These are phyloP conservation scores for Fusarium albosuccineum DNA, from an alignment of 2,329 filamentous ascomycete genomes.

Conservation along the genomic window DNA sequence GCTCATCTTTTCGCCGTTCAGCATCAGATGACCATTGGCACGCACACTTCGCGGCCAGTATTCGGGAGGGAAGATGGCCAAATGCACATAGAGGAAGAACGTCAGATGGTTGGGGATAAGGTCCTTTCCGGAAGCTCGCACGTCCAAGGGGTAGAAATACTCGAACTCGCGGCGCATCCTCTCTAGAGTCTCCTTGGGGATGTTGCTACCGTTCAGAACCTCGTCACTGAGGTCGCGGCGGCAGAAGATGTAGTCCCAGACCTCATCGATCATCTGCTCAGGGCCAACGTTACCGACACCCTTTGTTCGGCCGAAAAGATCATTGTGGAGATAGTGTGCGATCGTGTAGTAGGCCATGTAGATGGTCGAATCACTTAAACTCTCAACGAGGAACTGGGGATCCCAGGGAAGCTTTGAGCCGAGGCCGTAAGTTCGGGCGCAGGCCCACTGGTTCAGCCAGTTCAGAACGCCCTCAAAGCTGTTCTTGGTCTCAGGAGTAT, in stretches of 20 bases:
- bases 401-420: constrained; percentile 98
- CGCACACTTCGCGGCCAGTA: constrained; percentile 91
- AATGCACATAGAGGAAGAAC: constrained; percentile 94
- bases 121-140: constrained; percentile 91
- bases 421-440: constrained; percentile 89
- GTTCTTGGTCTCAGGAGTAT: constrained; percentile 80
- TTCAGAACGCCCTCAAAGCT: constrained; percentile 86
- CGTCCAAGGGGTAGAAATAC: constrained; percentile 96
- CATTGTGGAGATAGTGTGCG: constrained; percentile 78
- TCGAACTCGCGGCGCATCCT: constrained; percentile 91
- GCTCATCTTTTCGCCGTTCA: constrained; percentile 99
- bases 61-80: constrained; percentile 87
- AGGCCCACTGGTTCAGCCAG: constrained; percentile 98
- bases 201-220: constrained; percentile 74
- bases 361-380: constrained; percentile 89
- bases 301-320: constrained; percentile 83
- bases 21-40: constrained; percentile 90
- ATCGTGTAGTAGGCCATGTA: constrained; percentile 88
- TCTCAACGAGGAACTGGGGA: constrained; percentile 89
- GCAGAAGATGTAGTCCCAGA: constrained; percentile 96
- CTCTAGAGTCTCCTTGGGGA: constrained; percentile 79
- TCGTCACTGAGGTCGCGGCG: constrained; percentile 78
- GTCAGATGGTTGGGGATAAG: constrained; percentile 94
- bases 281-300: constrained; percentile 78
- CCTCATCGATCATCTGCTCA: constrained; percentile 92